Conservation (phyloP, 2,329 filamentous ascomycete species). For the Colletotrichum destructivum region DNA sequence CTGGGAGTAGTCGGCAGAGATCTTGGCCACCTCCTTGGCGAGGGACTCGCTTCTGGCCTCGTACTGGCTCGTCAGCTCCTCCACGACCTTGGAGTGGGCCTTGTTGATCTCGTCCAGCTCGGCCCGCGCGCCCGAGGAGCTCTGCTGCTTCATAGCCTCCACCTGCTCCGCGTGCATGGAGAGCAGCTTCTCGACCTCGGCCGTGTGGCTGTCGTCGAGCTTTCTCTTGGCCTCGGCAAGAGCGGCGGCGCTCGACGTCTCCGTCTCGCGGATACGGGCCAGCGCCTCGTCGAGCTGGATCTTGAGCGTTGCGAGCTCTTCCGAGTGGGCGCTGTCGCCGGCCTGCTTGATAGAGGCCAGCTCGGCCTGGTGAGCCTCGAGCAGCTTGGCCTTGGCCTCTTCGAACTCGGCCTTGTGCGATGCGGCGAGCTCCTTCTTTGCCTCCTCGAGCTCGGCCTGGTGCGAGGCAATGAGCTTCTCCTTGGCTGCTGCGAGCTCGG, state of each 20-base stretch:
- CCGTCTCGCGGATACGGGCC: constrained; percentile 52
- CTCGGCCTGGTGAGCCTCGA: constrained; percentile 51
- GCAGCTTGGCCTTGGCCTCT: constrained; percentile 50
- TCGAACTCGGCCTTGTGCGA: constrained; percentile 57
- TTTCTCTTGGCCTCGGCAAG: constrained; percentile 62
- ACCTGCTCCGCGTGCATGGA: constrained; percentile 59
- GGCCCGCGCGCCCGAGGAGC: constrained; percentile 52
- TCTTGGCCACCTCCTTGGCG: constrained; percentile 49
- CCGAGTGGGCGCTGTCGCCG: constrained; percentile 52
- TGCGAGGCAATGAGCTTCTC: constrained; percentile 60
- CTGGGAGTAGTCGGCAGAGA: constrained; percentile 50
- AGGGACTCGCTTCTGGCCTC: constrained; percentile 50
- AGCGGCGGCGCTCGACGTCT: constrained; percentile 60
- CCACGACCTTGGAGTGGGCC: constrained; percentile 56
- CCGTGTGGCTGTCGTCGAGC: constrained; percentile 61
- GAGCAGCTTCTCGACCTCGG: constrained; percentile 64
- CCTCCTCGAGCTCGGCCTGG: constrained; percentile 57
- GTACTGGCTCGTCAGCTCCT: constrained; percentile 59
- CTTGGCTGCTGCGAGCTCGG: constrained; percentile 50
- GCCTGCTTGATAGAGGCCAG: constrained; percentile 51
- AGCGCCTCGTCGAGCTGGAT: constrained; percentile 51
- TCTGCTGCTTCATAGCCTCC: constrained; percentile 58
- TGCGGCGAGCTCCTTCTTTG: constrained; percentile 54
- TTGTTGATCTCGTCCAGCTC: constrained; percentile 62
- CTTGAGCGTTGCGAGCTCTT: constrained; percentile 55